These are phyloP conservation scores for Aureobasidium sp. DNA, from an alignment of 2,329 filamentous ascomycete species.

Conservation along the genomic window DNA sequence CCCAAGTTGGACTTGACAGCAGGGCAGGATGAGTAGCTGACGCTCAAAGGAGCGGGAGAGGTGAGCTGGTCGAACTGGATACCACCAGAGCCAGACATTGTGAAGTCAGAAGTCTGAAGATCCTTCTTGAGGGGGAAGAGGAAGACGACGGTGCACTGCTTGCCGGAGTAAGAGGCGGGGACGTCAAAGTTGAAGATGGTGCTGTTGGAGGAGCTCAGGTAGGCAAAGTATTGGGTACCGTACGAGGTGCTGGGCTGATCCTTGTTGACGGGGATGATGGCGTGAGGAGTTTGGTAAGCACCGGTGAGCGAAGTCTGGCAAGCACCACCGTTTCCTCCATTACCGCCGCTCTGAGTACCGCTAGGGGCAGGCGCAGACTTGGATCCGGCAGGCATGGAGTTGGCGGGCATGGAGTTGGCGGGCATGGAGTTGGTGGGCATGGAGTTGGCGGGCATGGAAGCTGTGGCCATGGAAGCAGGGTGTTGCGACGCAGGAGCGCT, in stretches of 20 bases:
- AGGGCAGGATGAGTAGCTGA: slow-evolving; percentile 20
- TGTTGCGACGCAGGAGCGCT: no score
- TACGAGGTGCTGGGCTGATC: slow-evolving; percentile 31
- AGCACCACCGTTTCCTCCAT: background rate
- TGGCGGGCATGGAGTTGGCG: no score
- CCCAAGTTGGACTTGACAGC: background rate
- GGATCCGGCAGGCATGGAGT: no score
- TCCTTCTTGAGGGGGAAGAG: slow-evolving; percentile 33
- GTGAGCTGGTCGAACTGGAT: slow-evolving; percentile 25
- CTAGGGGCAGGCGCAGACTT: background rate
- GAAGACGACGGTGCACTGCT: slow-evolving; percentile 42
- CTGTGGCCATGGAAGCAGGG: no score
- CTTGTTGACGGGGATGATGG: slow-evolving; percentile 31
- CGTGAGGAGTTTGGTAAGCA: slow-evolving; percentile 27
- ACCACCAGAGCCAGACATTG: slow-evolving; percentile 32
- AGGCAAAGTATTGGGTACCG: slow-evolving; percentile 33
- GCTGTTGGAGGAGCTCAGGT: slow-evolving; percentile 31
- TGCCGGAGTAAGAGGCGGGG: slow-evolving; percentile 30
- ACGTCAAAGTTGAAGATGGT: slow-evolving; percentile 43
- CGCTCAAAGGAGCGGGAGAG: slow-evolving; percentile 16
- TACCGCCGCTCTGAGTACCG: background rate
- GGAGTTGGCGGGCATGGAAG: no score
- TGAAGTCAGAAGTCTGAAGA: slow-evolving; percentile 30
- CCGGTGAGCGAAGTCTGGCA: slow-evolving; percentile 26
- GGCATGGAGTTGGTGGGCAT: no score